Evolutionary conservation across 2,329 filamentous ascomycete genomes (phyloP).

Genomic region (Aspergillus melleus): DNA sequence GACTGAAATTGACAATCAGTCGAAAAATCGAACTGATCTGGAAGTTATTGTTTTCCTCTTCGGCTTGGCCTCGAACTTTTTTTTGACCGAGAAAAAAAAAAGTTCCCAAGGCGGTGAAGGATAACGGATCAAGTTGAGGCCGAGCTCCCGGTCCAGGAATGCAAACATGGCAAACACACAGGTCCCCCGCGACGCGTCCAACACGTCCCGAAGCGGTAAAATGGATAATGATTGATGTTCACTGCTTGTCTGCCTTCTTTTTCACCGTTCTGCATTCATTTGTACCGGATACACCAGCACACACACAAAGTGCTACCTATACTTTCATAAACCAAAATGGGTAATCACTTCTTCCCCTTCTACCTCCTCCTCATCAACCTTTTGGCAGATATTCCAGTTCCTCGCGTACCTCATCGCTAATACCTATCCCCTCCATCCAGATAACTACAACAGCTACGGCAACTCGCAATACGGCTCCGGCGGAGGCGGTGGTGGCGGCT

Average conservation of each 20-base stretch:
- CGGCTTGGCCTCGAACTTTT: slow-evolving; percentile 13
- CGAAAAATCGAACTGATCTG: background rate
- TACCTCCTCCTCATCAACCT: too few species aligned
- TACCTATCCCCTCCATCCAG: slow-evolving; percentile 18
- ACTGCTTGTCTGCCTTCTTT: background rate
- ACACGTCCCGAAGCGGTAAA: slow-evolving; percentile 44
- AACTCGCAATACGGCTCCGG: slow-evolving; percentile 47
- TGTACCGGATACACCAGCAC: background rate
- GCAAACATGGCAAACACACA: slow-evolving; percentile 21
- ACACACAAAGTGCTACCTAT: background rate
- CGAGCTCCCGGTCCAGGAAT: background rate
- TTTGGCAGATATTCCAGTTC: background rate
- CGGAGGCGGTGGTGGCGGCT: slow-evolving; percentile 60
- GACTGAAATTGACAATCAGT: slow-evolving; percentile 5
- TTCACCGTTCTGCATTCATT: background rate
- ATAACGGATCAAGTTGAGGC: slow-evolving; percentile 12
- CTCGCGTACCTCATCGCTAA: background rate
- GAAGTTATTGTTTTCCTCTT: background rate
- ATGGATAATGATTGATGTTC: slow-evolving; percentile 24
- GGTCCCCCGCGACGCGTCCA: slow-evolving; percentile 35
- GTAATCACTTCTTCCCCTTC: slow-evolving; percentile 18
- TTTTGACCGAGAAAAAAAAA: slow-evolving; percentile 19
- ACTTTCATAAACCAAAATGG: slow-evolving; percentile 25
- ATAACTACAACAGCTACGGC: slow-evolving; percentile 47
- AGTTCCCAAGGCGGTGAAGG: slow-evolving; percentile 32